Evolutionary conservation across 805 yeast species (phyloP).

Genomic region (Barnettozyma populi): DNA sequence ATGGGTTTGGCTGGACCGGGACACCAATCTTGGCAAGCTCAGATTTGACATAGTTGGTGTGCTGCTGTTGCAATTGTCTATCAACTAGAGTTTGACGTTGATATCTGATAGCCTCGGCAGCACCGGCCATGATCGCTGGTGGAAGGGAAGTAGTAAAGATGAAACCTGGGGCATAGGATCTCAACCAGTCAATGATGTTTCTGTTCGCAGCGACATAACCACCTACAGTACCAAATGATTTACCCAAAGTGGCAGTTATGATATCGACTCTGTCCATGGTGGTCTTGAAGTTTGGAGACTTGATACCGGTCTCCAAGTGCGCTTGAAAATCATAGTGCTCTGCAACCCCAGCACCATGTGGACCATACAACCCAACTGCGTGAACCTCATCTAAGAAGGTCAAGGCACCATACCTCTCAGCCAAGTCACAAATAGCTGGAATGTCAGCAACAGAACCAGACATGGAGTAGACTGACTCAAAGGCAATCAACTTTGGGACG

Average conservation of each 20-base stretch:
- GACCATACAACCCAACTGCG: conserved; percentile 98
- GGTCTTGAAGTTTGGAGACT: conserved; percentile 46
- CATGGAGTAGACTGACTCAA: conserved; percentile 97
- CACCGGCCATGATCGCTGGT: conserved; percentile 97
- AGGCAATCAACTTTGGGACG: conserved; percentile 93
- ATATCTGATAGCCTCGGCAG: conserved; percentile 78
- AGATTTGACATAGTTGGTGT: conserved; percentile 79
- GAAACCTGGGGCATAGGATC: conserved; percentile 96
- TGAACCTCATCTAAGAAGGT: conserved; percentile 98
- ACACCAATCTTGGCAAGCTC: conserved; percentile 66
- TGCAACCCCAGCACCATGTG: conserved; percentile 99
- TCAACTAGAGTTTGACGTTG: conserved; percentile 73
- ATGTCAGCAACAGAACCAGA: conserved; percentile 97
- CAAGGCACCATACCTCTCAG: conserved; percentile 95
- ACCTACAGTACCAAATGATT: conserved; percentile 95
- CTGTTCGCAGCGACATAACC: conserved; percentile 93
- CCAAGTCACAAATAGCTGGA: conserved; percentile 86
- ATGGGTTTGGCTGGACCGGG: conserved; percentile 96
- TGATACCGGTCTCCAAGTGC: conserved; percentile 64
- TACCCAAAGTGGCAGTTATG: conserved; percentile 96
- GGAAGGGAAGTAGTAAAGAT: conserved; percentile 96
- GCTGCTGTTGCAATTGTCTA: conserved; percentile 78
- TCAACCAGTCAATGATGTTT: conserved; percentile 84
- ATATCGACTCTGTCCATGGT: conserved; percentile 89
- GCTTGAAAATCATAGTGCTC: conserved; percentile 90